A percentile compares a stretch with the other conserved stretches of the same genome.
These are phyloP conservation scores for Pichia cactophila DNA, from an alignment of 1,139 yeast genomes.

Conservation along the genomic window DNA sequence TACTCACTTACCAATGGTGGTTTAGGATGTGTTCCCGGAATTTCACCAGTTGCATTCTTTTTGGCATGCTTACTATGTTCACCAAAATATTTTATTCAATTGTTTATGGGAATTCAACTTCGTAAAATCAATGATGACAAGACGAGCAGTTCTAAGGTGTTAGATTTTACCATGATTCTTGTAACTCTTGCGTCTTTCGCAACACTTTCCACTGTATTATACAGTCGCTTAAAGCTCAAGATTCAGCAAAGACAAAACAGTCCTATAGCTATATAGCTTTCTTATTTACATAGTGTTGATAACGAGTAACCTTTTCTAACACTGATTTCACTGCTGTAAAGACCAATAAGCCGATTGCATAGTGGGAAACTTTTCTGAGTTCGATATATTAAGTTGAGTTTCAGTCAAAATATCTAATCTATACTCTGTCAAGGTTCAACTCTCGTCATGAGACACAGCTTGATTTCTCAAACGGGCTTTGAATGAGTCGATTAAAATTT, in stretches of 20 bases:
- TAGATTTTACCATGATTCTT: constrained; percentile 57
- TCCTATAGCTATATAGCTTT: not conserved
- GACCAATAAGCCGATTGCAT: too few species aligned
- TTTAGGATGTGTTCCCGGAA: constrained; percentile 74
- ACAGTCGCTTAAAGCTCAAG: constrained; percentile 44
- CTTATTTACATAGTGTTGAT: not conserved
- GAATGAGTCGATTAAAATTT: too few species aligned
- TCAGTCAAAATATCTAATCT: too few species aligned
- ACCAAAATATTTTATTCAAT: constrained; percentile 71
- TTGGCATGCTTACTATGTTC: constrained; percentile 69
- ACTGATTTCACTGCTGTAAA: too few species aligned
- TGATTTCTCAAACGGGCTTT: too few species aligned
- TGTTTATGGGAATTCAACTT: constrained; percentile 74
- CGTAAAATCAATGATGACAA: constrained; percentile 63
- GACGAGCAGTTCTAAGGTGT: constrained; percentile 30
- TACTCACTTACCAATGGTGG: constrained; percentile 92
- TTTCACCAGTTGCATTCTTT: constrained; percentile 53
- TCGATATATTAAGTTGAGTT: too few species aligned
- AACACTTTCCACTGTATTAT: constrained; percentile 63
- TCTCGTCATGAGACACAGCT: too few species aligned
- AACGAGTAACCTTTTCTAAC: not conserved
- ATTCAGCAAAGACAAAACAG: constrained; percentile 19
- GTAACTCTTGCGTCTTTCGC: constrained; percentile 52
- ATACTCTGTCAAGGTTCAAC: too few species aligned
- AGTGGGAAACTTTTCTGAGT: too few species aligned